Evolutionary conservation across 371 early-diverging fungal genomes (phyloP).

Genomic region (Syncephalastrum monosporum): DNA sequence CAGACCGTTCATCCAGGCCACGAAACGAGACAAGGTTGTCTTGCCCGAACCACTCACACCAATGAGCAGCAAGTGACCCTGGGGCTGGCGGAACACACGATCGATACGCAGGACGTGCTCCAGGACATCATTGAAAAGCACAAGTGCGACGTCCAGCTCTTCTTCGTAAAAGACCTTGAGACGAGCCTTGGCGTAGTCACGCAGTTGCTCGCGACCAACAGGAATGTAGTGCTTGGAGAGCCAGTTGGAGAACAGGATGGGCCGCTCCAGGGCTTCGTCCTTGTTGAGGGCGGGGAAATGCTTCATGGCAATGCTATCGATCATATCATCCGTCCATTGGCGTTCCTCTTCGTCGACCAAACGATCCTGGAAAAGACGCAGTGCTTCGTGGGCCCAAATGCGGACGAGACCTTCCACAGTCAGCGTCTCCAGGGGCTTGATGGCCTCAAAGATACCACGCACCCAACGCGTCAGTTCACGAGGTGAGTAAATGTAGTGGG

Average conservation of each 20-base stretch:
- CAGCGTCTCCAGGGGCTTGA: constrained; percentile 81
- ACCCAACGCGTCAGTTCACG: constrained; percentile 99
- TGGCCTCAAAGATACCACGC: constrained; percentile 95
- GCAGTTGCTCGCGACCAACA: constrained; percentile 85
- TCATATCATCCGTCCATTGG: constrained; percentile 88
- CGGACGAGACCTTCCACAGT: constrained; percentile 88
- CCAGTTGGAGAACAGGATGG: constrained; percentile 98
- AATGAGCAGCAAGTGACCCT: constrained; percentile 97
- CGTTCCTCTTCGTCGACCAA: constrained; percentile 90
- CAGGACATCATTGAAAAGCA: constrained; percentile 95
- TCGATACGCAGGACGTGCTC: constrained; percentile 98
- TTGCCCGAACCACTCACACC: constrained; percentile 97
- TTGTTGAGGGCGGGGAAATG: constrained; percentile 88
- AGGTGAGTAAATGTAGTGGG: constrained; percentile 98
- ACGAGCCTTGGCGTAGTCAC: constrained; percentile 93
- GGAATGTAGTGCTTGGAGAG: constrained; percentile 89
- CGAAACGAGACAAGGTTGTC: constrained; percentile 96
- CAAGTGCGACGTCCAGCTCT: constrained; percentile 95
- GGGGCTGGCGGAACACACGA: constrained; percentile 96
- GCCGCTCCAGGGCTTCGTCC: constrained; percentile 76
- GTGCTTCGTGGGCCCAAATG: constrained; percentile 97
- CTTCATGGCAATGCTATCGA: constrained; percentile 80
- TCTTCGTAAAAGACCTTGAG: constrained; percentile 98
- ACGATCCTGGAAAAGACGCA: constrained; percentile 98
- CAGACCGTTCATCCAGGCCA: constrained; percentile 99